A percentile compares a stretch with the other conserved stretches of the same genome.
Conservation (phyloP, 148 eudicot genomes). For the Camellia granthamiana region DNA sequence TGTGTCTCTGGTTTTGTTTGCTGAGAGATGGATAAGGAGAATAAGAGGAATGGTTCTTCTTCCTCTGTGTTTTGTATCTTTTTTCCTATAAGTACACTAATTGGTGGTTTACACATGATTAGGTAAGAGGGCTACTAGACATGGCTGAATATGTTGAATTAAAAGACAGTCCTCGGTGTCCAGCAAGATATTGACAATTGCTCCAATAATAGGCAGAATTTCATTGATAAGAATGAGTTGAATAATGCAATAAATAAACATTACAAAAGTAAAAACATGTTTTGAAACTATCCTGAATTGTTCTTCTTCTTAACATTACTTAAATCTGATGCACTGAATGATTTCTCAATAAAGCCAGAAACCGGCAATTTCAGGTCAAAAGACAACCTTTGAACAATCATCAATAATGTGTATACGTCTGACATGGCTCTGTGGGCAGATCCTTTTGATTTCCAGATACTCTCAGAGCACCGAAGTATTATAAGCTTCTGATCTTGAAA, state of each 20-base stretch:
- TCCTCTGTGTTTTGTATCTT: too few species aligned
- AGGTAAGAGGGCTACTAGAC: too few species aligned
- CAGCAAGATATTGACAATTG: neutral
- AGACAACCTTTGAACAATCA: conserved; percentile 58
- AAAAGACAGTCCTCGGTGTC: too few species aligned
- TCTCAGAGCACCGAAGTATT: too few species aligned
- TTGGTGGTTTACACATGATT: too few species aligned
- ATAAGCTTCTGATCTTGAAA: too few species aligned
- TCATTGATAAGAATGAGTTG: conserved; percentile 21
- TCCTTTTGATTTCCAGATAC: too few species aligned
- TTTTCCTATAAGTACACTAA: too few species aligned
- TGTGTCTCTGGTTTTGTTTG: too few species aligned
- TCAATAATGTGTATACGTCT: conserved; percentile 53
- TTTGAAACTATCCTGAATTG: conserved; percentile 30
- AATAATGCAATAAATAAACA: neutral
- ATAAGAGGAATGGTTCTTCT: too few species aligned
- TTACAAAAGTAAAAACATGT: neutral
- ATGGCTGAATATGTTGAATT: too few species aligned
- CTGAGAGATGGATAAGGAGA: too few species aligned
- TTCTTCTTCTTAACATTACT: conserved; percentile 45
- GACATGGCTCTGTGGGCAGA: conserved; percentile 87
- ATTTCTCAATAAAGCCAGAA: conserved; percentile 39
- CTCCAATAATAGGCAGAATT: neutral
- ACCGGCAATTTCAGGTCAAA: conserved; percentile 53
- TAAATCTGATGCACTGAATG: conserved; percentile 51